phyloP scores from a whole-genome alignment of 2,329 filamentous ascomycete genomes.

The Tolypocladium pustulatum region DNA sequence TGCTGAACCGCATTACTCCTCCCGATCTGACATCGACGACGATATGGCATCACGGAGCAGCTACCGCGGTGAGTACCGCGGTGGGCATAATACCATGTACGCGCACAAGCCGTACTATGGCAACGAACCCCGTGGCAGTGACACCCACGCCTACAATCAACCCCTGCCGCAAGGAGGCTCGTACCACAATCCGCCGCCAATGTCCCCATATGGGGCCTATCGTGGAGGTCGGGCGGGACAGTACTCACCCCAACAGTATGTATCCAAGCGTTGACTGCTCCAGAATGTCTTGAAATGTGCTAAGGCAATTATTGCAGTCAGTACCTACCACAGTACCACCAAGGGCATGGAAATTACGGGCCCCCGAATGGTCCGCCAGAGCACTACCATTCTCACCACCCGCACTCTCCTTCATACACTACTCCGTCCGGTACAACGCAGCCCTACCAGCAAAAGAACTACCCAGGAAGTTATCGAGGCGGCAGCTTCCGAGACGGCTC shows the following conservation, averaged over 20 bases:
- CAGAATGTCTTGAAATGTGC: background rate
- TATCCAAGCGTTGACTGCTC: background rate
- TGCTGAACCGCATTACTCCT: slow-evolving; percentile 25
- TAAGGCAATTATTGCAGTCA: slow-evolving; percentile 37
- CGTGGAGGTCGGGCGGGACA: slow-evolving; percentile 29
- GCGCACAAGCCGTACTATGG: slow-evolving; percentile 24
- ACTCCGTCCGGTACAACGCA: slow-evolving; percentile 47
- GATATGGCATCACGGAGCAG: slow-evolving; percentile 35
- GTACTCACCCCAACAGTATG: slow-evolving; percentile 31
- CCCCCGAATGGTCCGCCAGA: slow-evolving; percentile 41
- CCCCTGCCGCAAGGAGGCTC: slow-evolving; percentile 32
- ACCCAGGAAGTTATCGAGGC: slow-evolving; percentile 37
- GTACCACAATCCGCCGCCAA: slow-evolving; percentile 33
- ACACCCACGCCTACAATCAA: slow-evolving; percentile 26
- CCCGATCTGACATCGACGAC: slow-evolving; percentile 39
- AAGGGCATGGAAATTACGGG: slow-evolving; percentile 35
- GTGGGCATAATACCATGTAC: slow-evolving; percentile 29
- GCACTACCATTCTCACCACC: slow-evolving; percentile 39
- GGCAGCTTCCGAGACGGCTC: slow-evolving; percentile 48
- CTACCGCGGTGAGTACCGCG: slow-evolving; percentile 31
- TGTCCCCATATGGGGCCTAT: slow-evolving; percentile 29
- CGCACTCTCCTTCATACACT: slow-evolving; percentile 42
- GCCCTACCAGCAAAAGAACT: slow-evolving; percentile 35
- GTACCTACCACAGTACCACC: slow-evolving; percentile 50
- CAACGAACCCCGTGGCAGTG: slow-evolving; percentile 19